Conservation (phyloP, 2,329 filamentous ascomycete genomes). For the Xylariaceae sp. region DNA sequence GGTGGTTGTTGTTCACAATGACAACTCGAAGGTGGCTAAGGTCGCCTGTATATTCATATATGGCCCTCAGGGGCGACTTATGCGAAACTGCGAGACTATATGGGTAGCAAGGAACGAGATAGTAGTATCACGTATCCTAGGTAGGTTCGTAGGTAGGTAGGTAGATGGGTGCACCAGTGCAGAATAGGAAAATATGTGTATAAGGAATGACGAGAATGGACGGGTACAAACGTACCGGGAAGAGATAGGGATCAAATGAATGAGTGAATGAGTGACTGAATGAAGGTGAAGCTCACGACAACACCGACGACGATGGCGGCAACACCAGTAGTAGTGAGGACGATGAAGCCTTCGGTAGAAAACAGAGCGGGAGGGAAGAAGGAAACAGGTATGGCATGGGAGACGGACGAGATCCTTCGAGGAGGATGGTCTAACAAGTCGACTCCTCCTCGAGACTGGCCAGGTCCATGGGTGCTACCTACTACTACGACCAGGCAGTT, state of each 20-base stretch:
- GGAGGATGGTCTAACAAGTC: neutral
- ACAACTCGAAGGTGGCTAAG: neutral
- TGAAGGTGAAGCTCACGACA: slow-evolving; percentile 6
- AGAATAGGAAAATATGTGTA: neutral
- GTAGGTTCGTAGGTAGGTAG: too few species aligned
- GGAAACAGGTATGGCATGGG: neutral
- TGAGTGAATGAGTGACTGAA: slow-evolving; percentile 11
- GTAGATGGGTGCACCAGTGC: neutral
- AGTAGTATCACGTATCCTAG: neutral
- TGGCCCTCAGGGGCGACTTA: slow-evolving; percentile 6
- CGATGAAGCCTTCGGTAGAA: neutral
- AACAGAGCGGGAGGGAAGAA: neutral
- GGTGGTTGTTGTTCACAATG: neutral
- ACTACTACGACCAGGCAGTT: neutral
- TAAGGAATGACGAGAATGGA: neutral
- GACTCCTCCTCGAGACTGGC: neutral
- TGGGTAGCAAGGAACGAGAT: slow-evolving; percentile 3
- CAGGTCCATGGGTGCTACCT: neutral
- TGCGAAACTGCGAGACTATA: slow-evolving; percentile 3
- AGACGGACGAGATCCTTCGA: neutral
- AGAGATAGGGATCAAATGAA: neutral
- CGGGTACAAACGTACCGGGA: neutral
- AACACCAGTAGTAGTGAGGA: neutral
- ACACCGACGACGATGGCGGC: neutral
- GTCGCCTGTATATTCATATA: slow-evolving; percentile 3